A percentile compares a stretch with the other conserved stretches of the same genome.
These are phyloP conservation scores for Penicillium mononematosum DNA, from an alignment of 495 filamentous ascomycete species.

Conservation along the genomic window DNA sequence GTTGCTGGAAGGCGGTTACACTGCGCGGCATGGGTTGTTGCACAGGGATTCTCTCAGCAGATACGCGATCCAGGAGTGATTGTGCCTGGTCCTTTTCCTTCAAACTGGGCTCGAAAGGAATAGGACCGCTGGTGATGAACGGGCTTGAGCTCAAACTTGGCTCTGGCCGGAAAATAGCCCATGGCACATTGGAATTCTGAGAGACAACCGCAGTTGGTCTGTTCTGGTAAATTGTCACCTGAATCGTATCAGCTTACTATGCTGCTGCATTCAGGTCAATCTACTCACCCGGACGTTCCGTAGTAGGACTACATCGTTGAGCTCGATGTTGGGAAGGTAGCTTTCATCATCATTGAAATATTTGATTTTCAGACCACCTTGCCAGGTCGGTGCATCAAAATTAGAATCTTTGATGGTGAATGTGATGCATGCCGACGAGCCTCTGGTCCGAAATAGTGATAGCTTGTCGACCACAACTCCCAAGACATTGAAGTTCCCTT, in stretches of 20 bases:
- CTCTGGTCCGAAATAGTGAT: constrained; percentile 26
- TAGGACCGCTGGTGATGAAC: constrained; percentile 34
- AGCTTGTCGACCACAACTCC: constrained; percentile 51
- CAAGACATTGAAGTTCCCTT: constrained; percentile 40
- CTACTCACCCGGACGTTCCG: constrained; percentile 41
- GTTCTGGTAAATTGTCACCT: constrained; percentile 30
- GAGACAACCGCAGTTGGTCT: constrained; percentile 30
- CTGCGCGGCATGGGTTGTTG: constrained; percentile 12
- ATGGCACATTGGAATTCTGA: constrained; percentile 31
- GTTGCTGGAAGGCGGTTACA: not conserved
- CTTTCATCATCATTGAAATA: constrained; percentile 46
- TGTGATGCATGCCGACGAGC: constrained; percentile 41
- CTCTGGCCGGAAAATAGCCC: constrained; percentile 40
- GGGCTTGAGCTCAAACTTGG: constrained; percentile 23
- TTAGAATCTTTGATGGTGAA: constrained; percentile 51
- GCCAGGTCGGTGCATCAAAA: constrained; percentile 32
- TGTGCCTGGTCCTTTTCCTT: constrained; percentile 31
- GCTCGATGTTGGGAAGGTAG: constrained; percentile 38
- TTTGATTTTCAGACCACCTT: constrained; percentile 47
- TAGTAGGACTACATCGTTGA: constrained; percentile 50
- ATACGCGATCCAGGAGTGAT: constrained; percentile 29
- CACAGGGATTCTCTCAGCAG: constrained; percentile 5
- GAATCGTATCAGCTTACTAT: constrained; percentile 4
- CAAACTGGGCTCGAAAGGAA: constrained; percentile 27
- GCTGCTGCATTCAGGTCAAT: not conserved